Base-by-base conservation (phyloP, 2,329 filamentous ascomycete species). In the Alternaria longipes region DNA sequence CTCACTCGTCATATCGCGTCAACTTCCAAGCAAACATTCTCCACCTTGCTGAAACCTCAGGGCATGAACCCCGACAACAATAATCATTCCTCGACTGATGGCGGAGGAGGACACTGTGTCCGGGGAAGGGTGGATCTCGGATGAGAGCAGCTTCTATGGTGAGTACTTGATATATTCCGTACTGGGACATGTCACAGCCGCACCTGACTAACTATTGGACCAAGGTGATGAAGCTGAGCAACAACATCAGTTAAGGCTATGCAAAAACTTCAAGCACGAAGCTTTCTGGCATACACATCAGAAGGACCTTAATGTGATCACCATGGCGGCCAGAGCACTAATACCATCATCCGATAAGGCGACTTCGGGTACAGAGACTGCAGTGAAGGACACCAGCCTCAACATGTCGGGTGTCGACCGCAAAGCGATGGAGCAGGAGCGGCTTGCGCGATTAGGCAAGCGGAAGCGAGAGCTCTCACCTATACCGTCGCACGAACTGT, bases 61-160 rank as follows among this genome's bases (percentile, higher is more conserved):
- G 53, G 52, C 56, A 64, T 69, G 54, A 52, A 18, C 41, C 16
- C 26, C 20, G 30, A 12, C 4, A 65, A n/a, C 6, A 65, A 47
- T 36, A 24, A 3, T 26, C 20, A 26, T 32, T 18, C 14, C 18
- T 18, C 24, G 26, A 40, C 64, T 36, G 34, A 76, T 74, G 72
- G 66, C 44, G 54, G 66, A 66, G 59, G 72, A 70, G 56, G 69
- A 73, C 1, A 58, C 70, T 56, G 73, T 77, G n/a, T 57, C 60
- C 30, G 74, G 68, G 4, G 66, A 75, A 26, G 78, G 74, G 30
- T 79, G 74, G 66, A 72, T 80, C 34, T 78, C 73, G 6, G 81
- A 82, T 59, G 81, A 83, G 20, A 82, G 80, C 26, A 79, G 77
- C 67, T 82, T 83, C 68, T 80, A 80, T 59, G 81, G 81, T 83